Conservation (phyloP, 148 eudicot species). For the Limonium bicolor region DNA sequence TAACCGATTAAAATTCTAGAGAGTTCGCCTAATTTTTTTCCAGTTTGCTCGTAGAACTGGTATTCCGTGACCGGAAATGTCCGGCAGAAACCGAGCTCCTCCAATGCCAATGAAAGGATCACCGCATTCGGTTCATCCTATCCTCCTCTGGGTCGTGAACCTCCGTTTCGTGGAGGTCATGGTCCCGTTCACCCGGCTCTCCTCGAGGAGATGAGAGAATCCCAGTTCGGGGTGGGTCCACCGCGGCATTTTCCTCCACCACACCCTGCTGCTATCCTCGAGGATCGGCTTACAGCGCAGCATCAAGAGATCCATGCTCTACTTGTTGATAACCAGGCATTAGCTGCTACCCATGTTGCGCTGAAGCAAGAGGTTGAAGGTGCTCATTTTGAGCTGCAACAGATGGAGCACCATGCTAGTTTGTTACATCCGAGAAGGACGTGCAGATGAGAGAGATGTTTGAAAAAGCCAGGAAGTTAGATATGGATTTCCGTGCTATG, state of each 20-base stretch:
- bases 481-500: constrained; percentile 44
- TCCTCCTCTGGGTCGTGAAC: neutral
- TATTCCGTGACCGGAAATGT: too few species aligned
- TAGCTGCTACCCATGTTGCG: constrained; percentile 86
- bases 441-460: constrained; percentile 61
- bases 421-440: constrained; percentile 49
- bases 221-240: constrained; percentile 1
- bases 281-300: constrained; percentile 63
- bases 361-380: constrained; percentile 75
- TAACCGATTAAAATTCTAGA: too few species aligned
- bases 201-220: constrained; percentile 4
- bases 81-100: constrained; percentile 4
- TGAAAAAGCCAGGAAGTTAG: constrained; percentile 59
- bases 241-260: constrained; percentile 18
- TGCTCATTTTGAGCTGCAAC: constrained; percentile 53
- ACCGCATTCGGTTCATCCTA: neutral
- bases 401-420: constrained; percentile 34
- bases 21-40: too few species aligned
- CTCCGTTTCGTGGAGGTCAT: constrained; percentile 3
- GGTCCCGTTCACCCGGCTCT: neutral
- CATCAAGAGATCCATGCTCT: constrained; percentile 64
- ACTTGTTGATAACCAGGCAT: constrained; percentile 61
- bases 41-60: too few species aligned
- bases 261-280: constrained; percentile 62
- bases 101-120: neutral